A percentile compares a stretch with the other conserved stretches of the same genome.
These are phyloP conservation scores for Mucor mucedo DNA, from an alignment of 371 early-diverging fungal species.

Conservation along the genomic window DNA sequence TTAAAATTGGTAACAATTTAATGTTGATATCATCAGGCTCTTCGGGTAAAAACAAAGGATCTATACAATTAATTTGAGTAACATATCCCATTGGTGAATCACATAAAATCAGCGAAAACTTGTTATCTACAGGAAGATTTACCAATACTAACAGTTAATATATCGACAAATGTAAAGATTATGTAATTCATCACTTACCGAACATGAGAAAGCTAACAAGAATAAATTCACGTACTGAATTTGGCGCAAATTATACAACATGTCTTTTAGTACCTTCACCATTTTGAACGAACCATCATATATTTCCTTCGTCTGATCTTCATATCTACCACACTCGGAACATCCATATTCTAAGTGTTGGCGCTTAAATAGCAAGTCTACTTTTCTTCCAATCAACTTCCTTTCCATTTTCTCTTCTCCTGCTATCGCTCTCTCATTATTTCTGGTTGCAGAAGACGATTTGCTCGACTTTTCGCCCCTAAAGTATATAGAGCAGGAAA, in stretches of 20 bases:
- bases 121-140: slow-evolving; percentile 23
- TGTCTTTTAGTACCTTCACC: slow-evolving; percentile 23
- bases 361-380: slow-evolving; percentile 24
- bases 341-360: slow-evolving; percentile 27
- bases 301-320: slow-evolving; percentile 24
- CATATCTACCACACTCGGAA: slow-evolving; percentile 25
- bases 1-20: slow-evolving; percentile 23
- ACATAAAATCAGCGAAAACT: slow-evolving; percentile 23
- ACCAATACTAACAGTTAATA: slow-evolving; percentile 18
- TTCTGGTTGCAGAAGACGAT: slow-evolving; percentile 18
- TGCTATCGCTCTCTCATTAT: slow-evolving; percentile 19
- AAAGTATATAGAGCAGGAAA: slow-evolving; percentile 25
- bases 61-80: slow-evolving; percentile 18
- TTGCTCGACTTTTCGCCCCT: slow-evolving; percentile 20
- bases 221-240: slow-evolving; percentile 21
- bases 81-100: slow-evolving; percentile 23
- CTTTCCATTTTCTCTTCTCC: slow-evolving; percentile 20
- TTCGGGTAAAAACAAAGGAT: slow-evolving; percentile 19
- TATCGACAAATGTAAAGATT: slow-evolving; percentile 23
- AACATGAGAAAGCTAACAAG: slow-evolving; percentile 22
- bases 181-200: slow-evolving; percentile 20
- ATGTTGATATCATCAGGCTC: slow-evolving; percentile 21
- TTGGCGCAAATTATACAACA: slow-evolving; percentile 24
- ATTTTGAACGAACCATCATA: slow-evolving; percentile 23
- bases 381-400: slow-evolving; percentile 19